These are phyloP conservation scores for Arthrobotrys entomopaga DNA, from an alignment of 2,329 filamentous ascomycete genomes.

Conservation along the genomic window DNA sequence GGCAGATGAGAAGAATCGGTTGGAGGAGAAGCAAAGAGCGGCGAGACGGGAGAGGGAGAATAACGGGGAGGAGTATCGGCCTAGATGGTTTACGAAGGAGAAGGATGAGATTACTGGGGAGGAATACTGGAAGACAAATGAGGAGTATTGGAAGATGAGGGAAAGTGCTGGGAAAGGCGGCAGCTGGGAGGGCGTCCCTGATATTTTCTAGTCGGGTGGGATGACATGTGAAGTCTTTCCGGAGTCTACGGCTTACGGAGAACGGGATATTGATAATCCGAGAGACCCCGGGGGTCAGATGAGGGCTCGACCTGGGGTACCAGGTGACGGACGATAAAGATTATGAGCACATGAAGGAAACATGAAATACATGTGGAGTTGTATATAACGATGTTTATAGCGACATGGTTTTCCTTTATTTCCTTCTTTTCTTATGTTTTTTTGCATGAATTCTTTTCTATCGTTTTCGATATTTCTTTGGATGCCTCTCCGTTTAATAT, in stretches of 20 bases:
- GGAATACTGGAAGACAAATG: slow-evolving; percentile 88
- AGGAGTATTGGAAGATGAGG: slow-evolving; percentile 84
- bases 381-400: slow-evolving; percentile 21
- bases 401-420: slow-evolving; percentile 6
- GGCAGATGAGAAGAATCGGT: slow-evolving; percentile 89
- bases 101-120: slow-evolving; percentile 83
- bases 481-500: neutral
- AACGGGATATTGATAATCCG: slow-evolving; percentile 16
- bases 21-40: slow-evolving; percentile 89
- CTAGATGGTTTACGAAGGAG: slow-evolving; percentile 83
- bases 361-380: neutral
- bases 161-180: slow-evolving; percentile 73
- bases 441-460: neutral
- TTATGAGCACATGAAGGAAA: slow-evolving; percentile 7
- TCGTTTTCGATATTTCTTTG: neutral
- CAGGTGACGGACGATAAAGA: slow-evolving; percentile 6
- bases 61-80: slow-evolving; percentile 80
- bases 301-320: neutral
- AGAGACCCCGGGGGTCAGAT: slow-evolving; percentile 10
- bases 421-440: neutral
- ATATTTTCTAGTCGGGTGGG: slow-evolving; percentile 70
- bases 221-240: neutral
- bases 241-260: neutral
- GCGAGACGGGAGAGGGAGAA: slow-evolving; percentile 78
- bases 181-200: slow-evolving; percentile 78